phyloP scores from a whole-genome alignment of 2,329 filamentous ascomycete genomes.

The Verticillium albo-atrum region DNA sequence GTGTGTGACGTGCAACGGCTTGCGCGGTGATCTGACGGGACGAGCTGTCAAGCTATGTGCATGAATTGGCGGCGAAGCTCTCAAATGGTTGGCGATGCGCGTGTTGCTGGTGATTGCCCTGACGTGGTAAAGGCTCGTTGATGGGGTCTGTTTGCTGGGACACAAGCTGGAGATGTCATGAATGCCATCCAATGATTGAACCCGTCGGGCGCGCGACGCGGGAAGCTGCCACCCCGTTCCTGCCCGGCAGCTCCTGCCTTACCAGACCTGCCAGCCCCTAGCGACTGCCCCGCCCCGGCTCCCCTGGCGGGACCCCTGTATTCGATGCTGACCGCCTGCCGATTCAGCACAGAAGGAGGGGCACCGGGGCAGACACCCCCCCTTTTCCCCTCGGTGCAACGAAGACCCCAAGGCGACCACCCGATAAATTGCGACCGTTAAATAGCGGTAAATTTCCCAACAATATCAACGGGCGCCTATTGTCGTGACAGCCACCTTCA shows the following conservation, averaged over 20 bases:
- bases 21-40: not conserved
- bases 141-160: not conserved
- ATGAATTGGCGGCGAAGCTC: not conserved
- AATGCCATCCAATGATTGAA: not conserved
- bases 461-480: not conserved
- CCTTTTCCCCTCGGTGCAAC: not conserved
- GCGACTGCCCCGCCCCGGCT: not conserved
- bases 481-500: not conserved
- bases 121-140: conserved; percentile 1
- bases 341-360: not conserved
- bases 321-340: not conserved
- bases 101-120: not conserved
- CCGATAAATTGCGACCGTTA: conserved; percentile 4
- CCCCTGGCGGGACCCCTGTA: not conserved
- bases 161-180: not conserved
- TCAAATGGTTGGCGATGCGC: not conserved
- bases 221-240: not conserved
- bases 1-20: not conserved
- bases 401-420: not conserved
- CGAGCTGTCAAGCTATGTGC: not conserved
- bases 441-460: conserved; percentile 8
- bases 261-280: not conserved
- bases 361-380: not conserved
- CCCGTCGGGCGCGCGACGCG: not conserved
- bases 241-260: not conserved